These are phyloP conservation scores for Pleurotus cornucopiae DNA, from an alignment of 768 basidiomycete species.

Conservation along the genomic window DNA sequence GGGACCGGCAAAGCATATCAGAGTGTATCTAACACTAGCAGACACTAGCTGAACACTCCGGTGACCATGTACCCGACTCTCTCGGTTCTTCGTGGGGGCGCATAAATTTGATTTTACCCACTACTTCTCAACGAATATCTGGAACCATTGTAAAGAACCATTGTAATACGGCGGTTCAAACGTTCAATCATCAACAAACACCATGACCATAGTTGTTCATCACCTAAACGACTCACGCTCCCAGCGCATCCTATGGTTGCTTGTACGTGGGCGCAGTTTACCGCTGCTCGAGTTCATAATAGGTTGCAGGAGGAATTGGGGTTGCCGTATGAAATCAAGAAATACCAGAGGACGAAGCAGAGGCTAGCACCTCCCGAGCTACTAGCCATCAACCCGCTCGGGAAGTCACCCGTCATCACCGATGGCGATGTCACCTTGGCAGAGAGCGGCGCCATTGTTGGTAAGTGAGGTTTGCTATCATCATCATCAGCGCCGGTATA, in stretches of 20 bases:
- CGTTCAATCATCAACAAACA: too few species aligned
- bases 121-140: too few species aligned
- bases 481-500: background rate
- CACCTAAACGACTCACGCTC: slow-evolving; percentile 47
- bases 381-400: slow-evolving; percentile 34
- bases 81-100: too few species aligned
- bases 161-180: background rate
- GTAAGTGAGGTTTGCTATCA: slow-evolving; percentile 19
- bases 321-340: slow-evolving; percentile 39
- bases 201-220: slow-evolving; percentile 26
- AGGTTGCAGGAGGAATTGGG: slow-evolving; percentile 44
- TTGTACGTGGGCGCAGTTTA: slow-evolving; percentile 17
- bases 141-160: too few species aligned
- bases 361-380: slow-evolving; percentile 33
- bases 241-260: slow-evolving; percentile 44
- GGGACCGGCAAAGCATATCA: too few species aligned
- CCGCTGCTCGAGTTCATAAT: background rate
- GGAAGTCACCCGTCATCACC: slow-evolving; percentile 43
- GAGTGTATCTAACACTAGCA: too few species aligned
- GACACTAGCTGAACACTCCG: too few species aligned
- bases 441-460: slow-evolving; percentile 38
- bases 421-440: slow-evolving; percentile 38
- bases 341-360: slow-evolving; percentile 28
- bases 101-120: too few species aligned
- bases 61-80: too few species aligned